These are phyloP conservation scores for Apostasia shenzhenica DNA, from an alignment of 106 monocot species.

Conservation along the genomic window DNA sequence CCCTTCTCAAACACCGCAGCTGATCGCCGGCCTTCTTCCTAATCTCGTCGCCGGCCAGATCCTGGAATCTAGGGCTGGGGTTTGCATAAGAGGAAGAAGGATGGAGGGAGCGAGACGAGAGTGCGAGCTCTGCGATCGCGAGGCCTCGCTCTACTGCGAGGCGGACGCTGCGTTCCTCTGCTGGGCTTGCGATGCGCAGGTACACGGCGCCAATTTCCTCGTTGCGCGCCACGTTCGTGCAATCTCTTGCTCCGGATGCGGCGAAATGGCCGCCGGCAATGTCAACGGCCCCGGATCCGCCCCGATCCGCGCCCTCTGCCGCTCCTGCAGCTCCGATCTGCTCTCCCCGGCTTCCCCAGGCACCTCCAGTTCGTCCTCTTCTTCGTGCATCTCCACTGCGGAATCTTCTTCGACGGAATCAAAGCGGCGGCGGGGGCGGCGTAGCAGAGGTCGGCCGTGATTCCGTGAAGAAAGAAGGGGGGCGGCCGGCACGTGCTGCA, in stretches of 20 bases:
- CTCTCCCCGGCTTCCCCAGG: not conserved
- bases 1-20: too few species aligned
- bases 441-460: not conserved
- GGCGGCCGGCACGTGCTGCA: too few species aligned
- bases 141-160: constrained; percentile 61
- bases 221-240: constrained; percentile 33
- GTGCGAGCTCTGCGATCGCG: constrained; percentile 61
- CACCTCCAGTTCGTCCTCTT: constrained; percentile 11
- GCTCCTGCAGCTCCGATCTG: constrained; percentile 9
- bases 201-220: constrained; percentile 42
- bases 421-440: constrained; percentile 19
- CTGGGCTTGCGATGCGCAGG: constrained; percentile 38
- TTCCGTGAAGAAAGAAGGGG: too few species aligned
- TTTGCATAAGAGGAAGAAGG: not conserved
- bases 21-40: too few species aligned
- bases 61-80: not conserved
- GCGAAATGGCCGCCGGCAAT: constrained; percentile 5
- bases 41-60: too few species aligned
- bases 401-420: constrained; percentile 15
- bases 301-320: constrained; percentile 24
- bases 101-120: not conserved
- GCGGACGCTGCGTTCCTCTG: constrained; percentile 66
- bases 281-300: constrained; percentile 7
- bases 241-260: constrained; percentile 14
- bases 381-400: constrained; percentile 25